Conservation (phyloP, 352 stramenopile species). For the Globisporangium irregulare region DNA sequence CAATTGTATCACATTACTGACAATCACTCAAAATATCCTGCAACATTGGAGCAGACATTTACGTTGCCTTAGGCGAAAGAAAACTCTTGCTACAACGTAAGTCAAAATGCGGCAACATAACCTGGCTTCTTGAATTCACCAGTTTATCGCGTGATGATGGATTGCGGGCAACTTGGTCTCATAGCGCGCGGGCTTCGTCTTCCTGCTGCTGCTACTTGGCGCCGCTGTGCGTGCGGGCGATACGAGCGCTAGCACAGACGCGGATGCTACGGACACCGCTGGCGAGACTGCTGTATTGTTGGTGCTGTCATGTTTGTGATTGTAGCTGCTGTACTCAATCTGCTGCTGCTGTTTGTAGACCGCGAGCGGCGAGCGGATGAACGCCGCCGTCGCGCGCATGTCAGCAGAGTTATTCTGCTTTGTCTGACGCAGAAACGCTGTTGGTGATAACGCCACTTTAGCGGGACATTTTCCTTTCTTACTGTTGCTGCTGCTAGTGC, state of each 20-base stretch:
- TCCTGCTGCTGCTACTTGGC: background rate
- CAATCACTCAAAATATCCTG: background rate
- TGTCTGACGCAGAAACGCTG: constrained; percentile 41
- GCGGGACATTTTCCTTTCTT: constrained; percentile 8
- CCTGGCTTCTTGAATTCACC: background rate
- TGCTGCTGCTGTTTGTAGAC: constrained; percentile 18
- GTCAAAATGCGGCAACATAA: background rate
- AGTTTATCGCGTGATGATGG: background rate
- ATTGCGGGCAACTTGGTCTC: constrained; percentile 15
- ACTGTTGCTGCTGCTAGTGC: background rate
- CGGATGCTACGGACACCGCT: background rate
- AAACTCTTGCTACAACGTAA: background rate
- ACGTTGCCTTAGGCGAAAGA: background rate
- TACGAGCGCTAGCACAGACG: constrained; percentile 6
- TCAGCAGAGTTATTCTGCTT: constrained; percentile 3
- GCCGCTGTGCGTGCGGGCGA: constrained; percentile 1
- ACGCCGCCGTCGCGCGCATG: background rate
- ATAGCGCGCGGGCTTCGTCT: constrained; percentile 4
- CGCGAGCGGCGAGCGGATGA: constrained; percentile 20
- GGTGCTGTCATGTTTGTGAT: background rate
- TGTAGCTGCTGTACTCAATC: background rate
- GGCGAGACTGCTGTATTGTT: background rate
- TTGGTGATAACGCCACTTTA: constrained; percentile 34
- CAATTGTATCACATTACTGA: background rate
- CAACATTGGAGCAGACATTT: background rate